phyloP scores from a whole-genome alignment of 1,284 basidiomycete genomes.

The Boletus mariae region DNA sequence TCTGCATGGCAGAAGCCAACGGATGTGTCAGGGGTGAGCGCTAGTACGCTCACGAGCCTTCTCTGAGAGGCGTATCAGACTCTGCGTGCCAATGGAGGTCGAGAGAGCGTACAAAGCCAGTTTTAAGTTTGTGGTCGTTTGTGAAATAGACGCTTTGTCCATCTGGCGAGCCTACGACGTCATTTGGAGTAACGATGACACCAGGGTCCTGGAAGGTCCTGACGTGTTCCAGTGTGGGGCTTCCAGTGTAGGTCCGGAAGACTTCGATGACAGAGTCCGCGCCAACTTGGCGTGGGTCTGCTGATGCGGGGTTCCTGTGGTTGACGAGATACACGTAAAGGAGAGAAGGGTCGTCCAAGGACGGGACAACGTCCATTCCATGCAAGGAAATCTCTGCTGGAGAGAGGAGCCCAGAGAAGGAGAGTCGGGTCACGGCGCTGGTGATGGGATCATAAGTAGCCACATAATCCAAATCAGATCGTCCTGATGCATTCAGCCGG shows the following conservation, averaged over 20 bases:
- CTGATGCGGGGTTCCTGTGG: slow-evolving; percentile 48
- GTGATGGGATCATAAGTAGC: slow-evolving; percentile 57
- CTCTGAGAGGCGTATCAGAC: slow-evolving; percentile 12
- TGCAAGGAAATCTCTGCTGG: slow-evolving; percentile 54
- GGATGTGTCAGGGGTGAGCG: slow-evolving; percentile 37
- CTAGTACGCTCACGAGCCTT: slow-evolving; percentile 37
- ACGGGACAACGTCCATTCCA: slow-evolving; percentile 69
- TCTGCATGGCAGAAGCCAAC: slow-evolving; percentile 58
- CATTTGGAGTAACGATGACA: slow-evolving; percentile 67
- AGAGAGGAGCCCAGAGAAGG: slow-evolving; percentile 38
- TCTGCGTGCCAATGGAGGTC: background rate
- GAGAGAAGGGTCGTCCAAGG: slow-evolving; percentile 43
- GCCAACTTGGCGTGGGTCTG: slow-evolving; percentile 44
- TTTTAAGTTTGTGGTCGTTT: slow-evolving; percentile 61
- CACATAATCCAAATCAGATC: slow-evolving; percentile 52
- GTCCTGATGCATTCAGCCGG: slow-evolving; percentile 45
- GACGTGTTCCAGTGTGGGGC: slow-evolving; percentile 47
- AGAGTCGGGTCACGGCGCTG: slow-evolving; percentile 44
- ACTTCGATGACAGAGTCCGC: slow-evolving; percentile 73
- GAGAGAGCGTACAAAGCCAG: slow-evolving; percentile 41
- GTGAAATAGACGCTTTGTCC: slow-evolving; percentile 63
- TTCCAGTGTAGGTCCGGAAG: slow-evolving; percentile 54
- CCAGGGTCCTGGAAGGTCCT: slow-evolving; percentile 52
- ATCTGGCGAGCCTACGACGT: slow-evolving; percentile 59
- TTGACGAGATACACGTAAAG: slow-evolving; percentile 69